Evolutionary conservation across 2,329 filamentous ascomycete genomes (phyloP).

Genomic region (Elsinoe fawcettii): DNA sequence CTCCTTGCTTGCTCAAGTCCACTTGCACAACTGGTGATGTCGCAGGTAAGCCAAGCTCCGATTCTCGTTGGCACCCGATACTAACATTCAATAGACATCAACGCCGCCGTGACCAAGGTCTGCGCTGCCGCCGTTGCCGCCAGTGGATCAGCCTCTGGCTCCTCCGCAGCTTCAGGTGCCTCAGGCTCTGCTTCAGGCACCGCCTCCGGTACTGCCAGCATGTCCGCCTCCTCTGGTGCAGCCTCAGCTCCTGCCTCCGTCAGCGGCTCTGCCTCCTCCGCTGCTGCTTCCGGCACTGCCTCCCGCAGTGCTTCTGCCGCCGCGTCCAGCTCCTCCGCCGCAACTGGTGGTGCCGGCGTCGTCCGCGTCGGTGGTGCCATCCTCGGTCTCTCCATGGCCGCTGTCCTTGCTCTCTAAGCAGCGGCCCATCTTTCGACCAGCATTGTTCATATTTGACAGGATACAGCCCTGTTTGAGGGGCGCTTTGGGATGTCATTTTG

Average conservation of each 20-base stretch:
- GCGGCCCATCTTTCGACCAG: background rate
- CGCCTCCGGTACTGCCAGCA: background rate
- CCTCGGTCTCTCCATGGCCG: constrained; percentile 11
- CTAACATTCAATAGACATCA: constrained; percentile 18
- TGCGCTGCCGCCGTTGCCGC: constrained; percentile 21
- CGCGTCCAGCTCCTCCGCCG: constrained; percentile 8
- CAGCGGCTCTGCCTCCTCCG: background rate
- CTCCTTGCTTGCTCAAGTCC: constrained; percentile 31
- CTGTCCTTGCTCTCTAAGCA: constrained; percentile 14
- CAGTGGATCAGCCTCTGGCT: background rate
- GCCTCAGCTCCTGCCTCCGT: constrained; percentile 17
- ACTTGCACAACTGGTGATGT: constrained; percentile 33
- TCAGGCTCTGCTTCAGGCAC: background rate
- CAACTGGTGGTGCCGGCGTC: constrained; percentile 15
- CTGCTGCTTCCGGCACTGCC: background rate
- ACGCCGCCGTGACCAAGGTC: constrained; percentile 20
- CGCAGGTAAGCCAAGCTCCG: constrained; percentile 27
- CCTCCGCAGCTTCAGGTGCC: background rate
- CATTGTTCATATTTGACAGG: background rate
- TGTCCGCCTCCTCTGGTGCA: background rate
- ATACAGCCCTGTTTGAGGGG: constrained; percentile 9
- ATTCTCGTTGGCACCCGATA: constrained; percentile 1
- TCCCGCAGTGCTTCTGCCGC: background rate
- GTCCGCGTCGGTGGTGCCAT: constrained; percentile 12
- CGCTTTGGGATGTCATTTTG: constrained; percentile 13